Evolutionary conservation across 1,284 basidiomycete genomes (phyloP).

Genomic region (Marasmius tenuissimus): DNA sequence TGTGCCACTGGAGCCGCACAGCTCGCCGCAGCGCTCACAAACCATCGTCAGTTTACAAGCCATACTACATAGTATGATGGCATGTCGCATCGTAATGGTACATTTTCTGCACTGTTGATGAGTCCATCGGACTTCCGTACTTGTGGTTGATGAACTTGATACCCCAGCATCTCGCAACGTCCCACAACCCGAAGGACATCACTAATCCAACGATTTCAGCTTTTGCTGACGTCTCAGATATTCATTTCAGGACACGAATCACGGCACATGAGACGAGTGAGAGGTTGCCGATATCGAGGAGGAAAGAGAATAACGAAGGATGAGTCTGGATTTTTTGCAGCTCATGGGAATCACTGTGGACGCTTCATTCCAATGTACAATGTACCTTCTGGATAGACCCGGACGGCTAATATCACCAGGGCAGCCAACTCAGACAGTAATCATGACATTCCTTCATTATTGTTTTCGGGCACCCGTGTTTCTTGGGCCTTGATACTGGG

Average conservation of each 20-base stretch:
- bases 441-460: too few relatives aligned
- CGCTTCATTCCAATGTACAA: too few relatives aligned
- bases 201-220: conserved; percentile 3
- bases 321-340: too few relatives aligned
- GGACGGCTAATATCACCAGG: too few relatives aligned
- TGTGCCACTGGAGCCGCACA: too few relatives aligned
- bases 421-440: too few relatives aligned
- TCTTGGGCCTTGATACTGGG: too few relatives aligned
- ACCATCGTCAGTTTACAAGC: conserved; percentile 20
- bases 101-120: background rate
- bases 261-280: background rate
- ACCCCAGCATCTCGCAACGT: conserved; percentile 8
- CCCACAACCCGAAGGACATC: conserved; percentile 5
- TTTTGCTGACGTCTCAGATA: background rate
- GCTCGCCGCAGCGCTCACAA: background rate
- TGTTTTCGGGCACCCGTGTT: too few relatives aligned
- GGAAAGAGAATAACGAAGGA: background rate
- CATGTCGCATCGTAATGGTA: conserved; percentile 20
- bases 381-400: too few relatives aligned
- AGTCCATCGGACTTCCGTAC: background rate
- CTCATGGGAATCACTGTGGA: too few relatives aligned
- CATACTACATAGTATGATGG: conserved; percentile 21
- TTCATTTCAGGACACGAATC: conserved; percentile 7
- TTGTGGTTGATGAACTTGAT: background rate
- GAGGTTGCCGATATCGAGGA: background rate